Evolutionary conservation across 148 eudicot genomes (phyloP), one percentile per base, ranked within the genome.

Genomic region (Chenopodium formosanum): DNA sequence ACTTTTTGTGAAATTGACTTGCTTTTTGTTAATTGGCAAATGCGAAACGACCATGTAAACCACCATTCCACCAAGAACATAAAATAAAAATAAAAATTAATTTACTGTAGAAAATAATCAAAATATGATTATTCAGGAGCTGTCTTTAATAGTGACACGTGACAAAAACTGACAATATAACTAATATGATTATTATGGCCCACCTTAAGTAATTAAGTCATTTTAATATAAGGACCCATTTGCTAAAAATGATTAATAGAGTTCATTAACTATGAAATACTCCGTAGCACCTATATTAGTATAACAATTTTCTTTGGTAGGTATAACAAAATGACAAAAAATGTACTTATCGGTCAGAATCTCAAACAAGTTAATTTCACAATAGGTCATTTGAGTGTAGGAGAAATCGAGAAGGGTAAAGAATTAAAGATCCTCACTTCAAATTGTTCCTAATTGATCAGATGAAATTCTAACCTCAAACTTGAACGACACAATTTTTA

Each of bases 101-200:
- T 10, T 8, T 9, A 31, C 32, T 31, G 2, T 31, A 58, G 44
- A 78, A 25, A 40, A 23, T 23, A 23, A 23, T 23, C 23, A 23
- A 23, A 23, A 78, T 20, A 40, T 44, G 8, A 56, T 20, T 34
- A 50, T 64, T 67, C 74, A 71, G 76, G 40, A 23, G 22, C 14
- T 62, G 79, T 82, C 56, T n/a, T 64, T 73, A 68, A 66, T 52
- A 66, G 56, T 75, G 75, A 82, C 79, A 67, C 79, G 79, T 82
- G 84, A 82, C 84, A 75, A 75, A 68, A 75, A 31, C 79, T 32
- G 74, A 82, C 84, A 53, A 53, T 25, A 13, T 75, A 81, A 75
- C 79, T 66, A 72, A 73, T 53, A 56, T 67, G 79, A 79, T 78
- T 74, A 66, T 65, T 17, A 74, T 74, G 85, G 75, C 79, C 85